These are phyloP conservation scores for Trichophyton rubrum DNA, from an alignment of 2,329 filamentous ascomycete species.

Conservation along the genomic window DNA sequence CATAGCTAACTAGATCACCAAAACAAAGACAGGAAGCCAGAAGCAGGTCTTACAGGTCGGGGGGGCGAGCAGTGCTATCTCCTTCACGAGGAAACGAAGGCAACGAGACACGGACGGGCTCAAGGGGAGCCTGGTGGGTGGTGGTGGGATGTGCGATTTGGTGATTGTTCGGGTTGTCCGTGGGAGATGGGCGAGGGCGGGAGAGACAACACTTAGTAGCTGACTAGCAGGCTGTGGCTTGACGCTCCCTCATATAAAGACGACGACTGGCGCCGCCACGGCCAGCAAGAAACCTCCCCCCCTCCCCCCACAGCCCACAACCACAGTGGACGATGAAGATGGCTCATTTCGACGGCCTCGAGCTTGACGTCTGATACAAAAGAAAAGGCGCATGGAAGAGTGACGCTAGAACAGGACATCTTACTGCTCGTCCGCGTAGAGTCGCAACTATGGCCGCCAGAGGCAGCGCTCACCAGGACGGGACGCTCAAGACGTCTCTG, in stretches of 20 bases:
- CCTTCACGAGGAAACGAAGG: background rate
- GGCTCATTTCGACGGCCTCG: background rate
- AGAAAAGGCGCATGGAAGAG: background rate
- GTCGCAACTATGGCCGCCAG: background rate
- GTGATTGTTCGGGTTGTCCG: background rate
- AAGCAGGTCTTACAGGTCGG: background rate
- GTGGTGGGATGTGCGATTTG: background rate
- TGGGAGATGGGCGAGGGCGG: background rate
- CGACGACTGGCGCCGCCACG: background rate
- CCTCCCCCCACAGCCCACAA: background rate
- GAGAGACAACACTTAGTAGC: background rate
- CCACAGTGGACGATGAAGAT: background rate
- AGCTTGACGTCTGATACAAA: background rate
- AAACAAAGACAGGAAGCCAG: background rate
- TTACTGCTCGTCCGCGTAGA: background rate
- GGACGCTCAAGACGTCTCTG: constrained; percentile 51
- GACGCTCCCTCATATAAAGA: no score
- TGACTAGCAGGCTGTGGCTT: background rate
- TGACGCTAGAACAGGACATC: background rate
- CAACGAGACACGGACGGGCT: background rate
- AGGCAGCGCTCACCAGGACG: constrained; percentile 25
- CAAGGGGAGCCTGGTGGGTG: background rate
- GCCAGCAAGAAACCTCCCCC: background rate
- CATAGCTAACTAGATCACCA: background rate
- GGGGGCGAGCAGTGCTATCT: background rate